Conservation (phyloP, 1,284 basidiomycete species). For the Cystobasidium sp. region DNA sequence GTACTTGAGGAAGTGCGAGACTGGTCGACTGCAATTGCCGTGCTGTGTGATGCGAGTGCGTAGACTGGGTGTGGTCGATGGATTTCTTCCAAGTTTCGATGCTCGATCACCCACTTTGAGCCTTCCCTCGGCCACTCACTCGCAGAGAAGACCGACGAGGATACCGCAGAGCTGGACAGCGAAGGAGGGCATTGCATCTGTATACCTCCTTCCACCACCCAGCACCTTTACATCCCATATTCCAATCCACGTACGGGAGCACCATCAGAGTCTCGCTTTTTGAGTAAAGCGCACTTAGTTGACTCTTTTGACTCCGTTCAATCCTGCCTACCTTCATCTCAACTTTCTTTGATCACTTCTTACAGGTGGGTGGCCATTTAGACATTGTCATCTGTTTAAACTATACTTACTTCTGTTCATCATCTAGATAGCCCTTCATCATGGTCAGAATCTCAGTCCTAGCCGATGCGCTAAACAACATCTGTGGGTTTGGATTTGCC, state of each 20-base stretch:
- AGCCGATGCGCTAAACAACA: slow-evolving; percentile 86
- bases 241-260: slow-evolving; percentile 25
- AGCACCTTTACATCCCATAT: neutral
- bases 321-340: neutral
- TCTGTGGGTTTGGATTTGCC: slow-evolving; percentile 59
- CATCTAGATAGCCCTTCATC: slow-evolving; percentile 7
- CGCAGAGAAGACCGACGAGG: neutral
- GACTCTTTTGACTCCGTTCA: slow-evolving; percentile 63
- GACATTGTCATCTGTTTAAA: neutral
- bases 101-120: neutral
- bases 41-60: neutral
- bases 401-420: neutral
- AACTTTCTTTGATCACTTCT: neutral
- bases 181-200: neutral
- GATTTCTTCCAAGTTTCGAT: neutral
- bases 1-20: slow-evolving; percentile 1
- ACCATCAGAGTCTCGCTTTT: slow-evolving; percentile 37
- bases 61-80: neutral
- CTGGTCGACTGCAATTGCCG: neutral
- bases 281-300: slow-evolving; percentile 15
- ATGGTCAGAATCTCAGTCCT: slow-evolving; percentile 53
- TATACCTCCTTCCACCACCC: neutral
- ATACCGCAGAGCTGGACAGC: neutral
- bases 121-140: neutral
- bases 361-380: slow-evolving; percentile 2